Evolutionary conservation across 2,329 filamentous ascomycete genomes (phyloP), one percentile per base, ranked within the genome.

Genomic region (Coniochaeta prunicola): DNA sequence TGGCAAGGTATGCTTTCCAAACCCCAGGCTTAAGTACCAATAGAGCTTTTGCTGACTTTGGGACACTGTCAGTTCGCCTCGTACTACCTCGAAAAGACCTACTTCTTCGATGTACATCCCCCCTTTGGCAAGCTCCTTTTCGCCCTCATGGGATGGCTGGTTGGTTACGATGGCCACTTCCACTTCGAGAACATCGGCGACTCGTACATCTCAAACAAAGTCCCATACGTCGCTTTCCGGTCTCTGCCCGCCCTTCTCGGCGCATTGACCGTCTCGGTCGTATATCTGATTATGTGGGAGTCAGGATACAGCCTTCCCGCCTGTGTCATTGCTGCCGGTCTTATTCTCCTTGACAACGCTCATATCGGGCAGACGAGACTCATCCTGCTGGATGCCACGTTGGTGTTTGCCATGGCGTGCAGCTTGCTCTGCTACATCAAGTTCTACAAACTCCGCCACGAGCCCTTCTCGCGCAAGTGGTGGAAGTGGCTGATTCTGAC

Each of bases 41-140:
- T 5, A 24, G 57, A 48, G 58, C n/a, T n/a, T n/a, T 60, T 57
- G 48, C 62, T 65, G 58, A 63, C 65, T 26, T 66, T 4, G 31
- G 10, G 26, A 4, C 31, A 28, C 50, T n/a, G 40, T 57, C 66
- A 89, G 86, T 89, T 89, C 70, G 86, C 86, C 59, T 89, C 86
- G 10, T 88, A 86, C 71, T 99, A 99, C 74, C 87, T 99, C 67
- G 88, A 97, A 77, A 89, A 92, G 68, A 97, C 92, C 62, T 99
- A 97, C 80, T 99, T 99, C 82, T 99, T 99, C 86, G 94, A 99
- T 78, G 94, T 99, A 58, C 94, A 99, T 74, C 94, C 94, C 66
- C 94, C 94, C 17, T 96, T 99, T 68, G 94, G 91, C 75, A 99
- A 99, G 81, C 91, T 99, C 61, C 87, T 99, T 56, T 97, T 97